A percentile compares a stretch with the other conserved stretches of the same genome.
Evolutionary conservation across 495 filamentous ascomycete species (phyloP).

Genomic region (Podospora appendiculata): DNA sequence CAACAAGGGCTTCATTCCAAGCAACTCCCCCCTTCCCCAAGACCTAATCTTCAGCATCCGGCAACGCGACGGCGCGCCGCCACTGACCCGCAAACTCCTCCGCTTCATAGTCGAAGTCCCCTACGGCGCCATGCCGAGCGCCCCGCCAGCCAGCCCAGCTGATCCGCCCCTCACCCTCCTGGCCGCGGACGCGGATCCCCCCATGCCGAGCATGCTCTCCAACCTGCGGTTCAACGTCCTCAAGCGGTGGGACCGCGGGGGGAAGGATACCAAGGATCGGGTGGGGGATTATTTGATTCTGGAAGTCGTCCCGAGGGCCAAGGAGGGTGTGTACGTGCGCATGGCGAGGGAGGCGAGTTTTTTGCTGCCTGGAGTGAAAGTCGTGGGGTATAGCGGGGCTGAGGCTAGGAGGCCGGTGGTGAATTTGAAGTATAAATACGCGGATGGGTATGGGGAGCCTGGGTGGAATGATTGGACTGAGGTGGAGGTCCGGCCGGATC

Average conservation of each 20-base stretch:
- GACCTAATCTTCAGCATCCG: neutral
- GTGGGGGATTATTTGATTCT: neutral
- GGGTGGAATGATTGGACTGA: too few species aligned
- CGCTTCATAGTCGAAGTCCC: neutral
- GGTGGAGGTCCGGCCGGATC: too few species aligned
- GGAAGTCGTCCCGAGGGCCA: neutral
- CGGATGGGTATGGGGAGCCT: too few species aligned
- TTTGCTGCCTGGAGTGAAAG: neutral
- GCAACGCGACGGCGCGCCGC: neutral
- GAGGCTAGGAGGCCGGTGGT: too few species aligned
- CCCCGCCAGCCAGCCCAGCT: too few species aligned
- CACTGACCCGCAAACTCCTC: neutral
- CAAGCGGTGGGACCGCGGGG: neutral
- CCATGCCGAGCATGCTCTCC: neutral
- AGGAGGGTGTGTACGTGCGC: neutral
- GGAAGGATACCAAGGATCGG: too few species aligned
- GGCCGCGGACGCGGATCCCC: neutral
- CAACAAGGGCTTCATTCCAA: neutral
- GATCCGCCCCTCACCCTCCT: too few species aligned
- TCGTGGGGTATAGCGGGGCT: too few species aligned
- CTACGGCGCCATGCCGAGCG: neutral
- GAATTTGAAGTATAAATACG: too few species aligned
- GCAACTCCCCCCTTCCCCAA: neutral
- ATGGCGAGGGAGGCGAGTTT: neutral
- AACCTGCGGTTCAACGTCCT: slow-evolving; percentile 1